Base-by-base conservation (phyloP, 2,329 filamentous ascomycete species). In the Clonostachys solani region DNA sequence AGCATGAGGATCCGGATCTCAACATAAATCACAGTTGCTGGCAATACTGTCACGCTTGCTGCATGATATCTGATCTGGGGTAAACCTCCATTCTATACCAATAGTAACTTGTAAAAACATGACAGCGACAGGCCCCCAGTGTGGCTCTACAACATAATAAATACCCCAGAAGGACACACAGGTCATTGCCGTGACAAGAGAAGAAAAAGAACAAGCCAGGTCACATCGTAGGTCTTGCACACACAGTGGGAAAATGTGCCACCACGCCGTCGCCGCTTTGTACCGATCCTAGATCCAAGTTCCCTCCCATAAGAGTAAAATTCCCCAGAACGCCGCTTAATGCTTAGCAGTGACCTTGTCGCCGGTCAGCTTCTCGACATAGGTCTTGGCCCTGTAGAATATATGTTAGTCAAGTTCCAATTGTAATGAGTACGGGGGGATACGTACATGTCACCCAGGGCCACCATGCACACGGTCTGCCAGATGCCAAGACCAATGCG, bases 391-490 rank as follows among this genome's bases (percentile, higher is more conserved):
- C 75, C 81, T 85, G 57, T 63, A 47, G 44, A 10, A 33, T 17
- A 40, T 19, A 43, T 44, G 34, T 53, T 51, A 52, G 37, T 38
- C 3, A 46, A 44, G 45, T 40, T 7, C 10, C 36, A 42, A 15
- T 10, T 12, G 10, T 43, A 12, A 12, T 15, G 12, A 40, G 40
- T 12, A 35, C n/a, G 34, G 23, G 45, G 40, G n/a, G 17, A 38
- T 43, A 83, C 90, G 78, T 74, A 95, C 91, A 95, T 92, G 75
- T 97, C 94, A 73, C 94, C 94, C 71, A 97, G 80, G 63, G 92
- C 94, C 73, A 99, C 94, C 94, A 99, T 99, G 81, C 94, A 99
- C 64, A 99, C 87, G 52, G 94, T 99, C 81, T 99, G 94, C 94
- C 94, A 99, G 75, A 99, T 83, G 65, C 94, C 87, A 54, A 99